Evolutionary conservation across 805 yeast species (phyloP).

Genomic region (Candida glaebosa): DNA sequence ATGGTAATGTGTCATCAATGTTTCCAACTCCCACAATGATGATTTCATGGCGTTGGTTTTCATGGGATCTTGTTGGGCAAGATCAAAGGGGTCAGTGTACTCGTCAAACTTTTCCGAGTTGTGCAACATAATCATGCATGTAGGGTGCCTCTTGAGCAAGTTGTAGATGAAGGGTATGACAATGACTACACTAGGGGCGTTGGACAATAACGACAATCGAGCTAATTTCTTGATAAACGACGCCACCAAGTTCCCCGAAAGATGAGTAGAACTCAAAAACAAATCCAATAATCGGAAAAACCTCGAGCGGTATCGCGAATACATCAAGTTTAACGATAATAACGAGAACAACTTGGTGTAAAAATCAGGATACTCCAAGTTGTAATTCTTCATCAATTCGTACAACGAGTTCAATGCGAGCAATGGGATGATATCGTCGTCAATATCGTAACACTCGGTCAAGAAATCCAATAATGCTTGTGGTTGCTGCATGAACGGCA

Average conservation of each 20-base stretch:
- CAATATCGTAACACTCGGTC: slow-evolving; percentile 72
- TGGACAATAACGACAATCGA: slow-evolving; percentile 67
- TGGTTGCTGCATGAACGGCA: slow-evolving; percentile 78
- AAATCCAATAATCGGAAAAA: slow-evolving; percentile 84
- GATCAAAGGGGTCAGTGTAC: slow-evolving; percentile 64
- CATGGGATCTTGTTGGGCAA: slow-evolving; percentile 67
- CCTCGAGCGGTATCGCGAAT: slow-evolving; percentile 77
- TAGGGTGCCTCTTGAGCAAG: slow-evolving; percentile 84
- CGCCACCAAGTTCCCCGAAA: slow-evolving; percentile 79
- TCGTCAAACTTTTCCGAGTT: slow-evolving; percentile 27
- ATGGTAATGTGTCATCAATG: slow-evolving; percentile 81
- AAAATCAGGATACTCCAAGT: slow-evolving; percentile 90
- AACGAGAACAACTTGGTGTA: slow-evolving; percentile 77
- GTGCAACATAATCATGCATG: slow-evolving; percentile 88
- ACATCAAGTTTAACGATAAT: slow-evolving; percentile 71
- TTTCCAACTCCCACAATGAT: slow-evolving; percentile 88
- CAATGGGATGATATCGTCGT: slow-evolving; percentile 56
- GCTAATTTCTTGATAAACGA: slow-evolving; percentile 84
- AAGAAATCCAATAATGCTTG: slow-evolving; percentile 88
- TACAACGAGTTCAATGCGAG: slow-evolving; percentile 85
- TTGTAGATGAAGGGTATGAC: slow-evolving; percentile 90
- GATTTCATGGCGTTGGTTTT: slow-evolving; percentile 76
- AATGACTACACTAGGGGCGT: slow-evolving; percentile 86
- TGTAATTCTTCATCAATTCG: slow-evolving; percentile 74
- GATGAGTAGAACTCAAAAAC: slow-evolving; percentile 82